Percentiles rank a stretch among this genome's conserved stretches.
Conservation (phyloP, 148 eudicot species). For the Rhododendron simsii region DNA sequence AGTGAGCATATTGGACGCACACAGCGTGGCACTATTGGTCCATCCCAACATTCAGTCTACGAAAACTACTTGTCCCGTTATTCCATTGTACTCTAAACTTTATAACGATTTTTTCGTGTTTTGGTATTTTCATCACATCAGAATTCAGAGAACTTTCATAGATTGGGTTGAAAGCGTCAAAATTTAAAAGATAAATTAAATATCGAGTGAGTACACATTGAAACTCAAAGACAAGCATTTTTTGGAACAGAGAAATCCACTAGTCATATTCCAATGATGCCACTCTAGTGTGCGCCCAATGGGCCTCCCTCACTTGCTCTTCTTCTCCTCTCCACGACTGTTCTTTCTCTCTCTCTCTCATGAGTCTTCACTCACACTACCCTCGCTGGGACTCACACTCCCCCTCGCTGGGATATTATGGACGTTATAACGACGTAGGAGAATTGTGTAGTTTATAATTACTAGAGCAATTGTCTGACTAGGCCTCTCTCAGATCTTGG, state of each 20-base stretch:
- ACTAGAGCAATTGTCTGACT: neutral
- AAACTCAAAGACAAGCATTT: neutral
- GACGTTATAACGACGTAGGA: neutral
- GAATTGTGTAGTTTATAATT: neutral
- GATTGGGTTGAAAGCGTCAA: too few relatives aligned
- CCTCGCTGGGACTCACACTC: too few relatives aligned
- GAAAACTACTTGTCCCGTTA: neutral
- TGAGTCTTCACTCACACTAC: neutral
- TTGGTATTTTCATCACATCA: neutral
- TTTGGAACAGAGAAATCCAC: neutral
- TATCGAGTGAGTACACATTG: neutral
- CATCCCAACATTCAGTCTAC: neutral
- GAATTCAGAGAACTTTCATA: neutral
- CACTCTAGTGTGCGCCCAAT: neutral
- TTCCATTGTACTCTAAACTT: neutral
- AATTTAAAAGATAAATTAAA: too few relatives aligned
- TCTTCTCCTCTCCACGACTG: neutral
- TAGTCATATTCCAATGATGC: neutral
- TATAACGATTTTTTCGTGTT: neutral
- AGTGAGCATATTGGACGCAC: neutral
- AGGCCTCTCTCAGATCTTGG: too few relatives aligned
- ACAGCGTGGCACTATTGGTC: slow-evolving; percentile 1
- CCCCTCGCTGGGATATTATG: neutral
- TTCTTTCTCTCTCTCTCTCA: neutral
- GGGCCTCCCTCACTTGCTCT: neutral